Base-by-base conservation (phyloP, 352 stramenopile genomes). In the Phytophthora tentaculata region DNA sequence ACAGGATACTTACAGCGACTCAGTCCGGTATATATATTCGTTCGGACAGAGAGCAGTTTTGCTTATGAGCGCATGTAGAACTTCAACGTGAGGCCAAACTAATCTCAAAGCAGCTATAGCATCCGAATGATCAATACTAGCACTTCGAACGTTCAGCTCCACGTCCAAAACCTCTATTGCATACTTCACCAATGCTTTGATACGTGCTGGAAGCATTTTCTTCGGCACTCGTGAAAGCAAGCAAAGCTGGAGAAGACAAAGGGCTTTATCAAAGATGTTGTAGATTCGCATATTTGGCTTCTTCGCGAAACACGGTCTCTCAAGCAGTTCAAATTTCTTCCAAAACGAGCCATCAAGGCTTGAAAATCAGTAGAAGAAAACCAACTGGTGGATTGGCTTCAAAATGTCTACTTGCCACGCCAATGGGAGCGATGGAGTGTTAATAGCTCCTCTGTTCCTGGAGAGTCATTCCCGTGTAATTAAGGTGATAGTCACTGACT, bases 71-170 rank as follows among this genome's bases (percentile, higher is more conserved):
- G 14, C 13, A 56, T 67, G 26, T 61, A 61, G 29, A 28, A 68
- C 55, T 23, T 50, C 61, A 19, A 61, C 32, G 7, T 16, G 10
- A 23, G 61, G 44, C 32, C 53, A 63, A 14, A 69, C 53, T 6
- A 19, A 47, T n/a, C 28, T 67, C 37, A 20, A 23, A 24, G 44
- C 44, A 61, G 59, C 6, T 50, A 50, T 3, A 60, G 39, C 17
- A 67, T 67, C 23, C 0, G 43, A 56, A 37, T 67, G 50, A 67
- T 20, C 59, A 67, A 68, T 17, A 43, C 61, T 10, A 61, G 62
- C 7, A 52, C 45, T 16, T 47, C 43, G 43, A 0, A 60, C 41
- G 5, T 9, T 6, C 13, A 67, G n/a, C n/a, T n/a, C n/a, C 7
- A 55, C 5, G 35, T 43, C n/a, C 9, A 14, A 48, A 67, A 67